Base-by-base conservation (phyloP, 1,139 yeast genomes). In the Saccharomyces pastorianus region DNA sequence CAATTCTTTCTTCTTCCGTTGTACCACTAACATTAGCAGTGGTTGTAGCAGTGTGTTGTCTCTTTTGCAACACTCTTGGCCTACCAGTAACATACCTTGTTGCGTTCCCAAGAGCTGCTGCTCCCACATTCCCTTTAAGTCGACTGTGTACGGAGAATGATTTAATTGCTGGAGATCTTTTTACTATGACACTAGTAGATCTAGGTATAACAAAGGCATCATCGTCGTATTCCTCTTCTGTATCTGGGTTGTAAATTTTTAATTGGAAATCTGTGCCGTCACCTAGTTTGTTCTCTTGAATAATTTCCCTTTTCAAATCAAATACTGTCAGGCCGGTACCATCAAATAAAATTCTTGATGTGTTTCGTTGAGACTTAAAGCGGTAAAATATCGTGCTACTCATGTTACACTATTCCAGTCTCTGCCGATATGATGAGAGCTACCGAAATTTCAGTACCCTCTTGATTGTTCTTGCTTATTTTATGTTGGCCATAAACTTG, bases 241-340 rank as follows among this genome's bases (percentile, higher is more conserved):
- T 76, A 62, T 90, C 96, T 11, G 89, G 86, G 64, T 85, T 88
- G 66, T 81, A 87, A 41, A 95, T 69, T 53, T 80, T 73, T 51
- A 93, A 73, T 67, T 88, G 95, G 65, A 91, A 89, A 66, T 89
- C 96, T 4, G 85, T 80, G 0, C 96, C 95, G 55, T 84, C 83
- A 3, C 93, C 91, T 25, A 93, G 74, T 64, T 84, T 88, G 71
- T 91, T 93, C 51, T 85, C 89, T 31, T 78, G 71, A 51, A 95
- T 85, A 55, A 93, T 90, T 64, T 93, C 98, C 60, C 93, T 82
- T 71, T 95, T 95, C 59, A 93, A 75, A 68, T 93, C 99, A 73
- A 91, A 93, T 11, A 91, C 96, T 9, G 96, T 88, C 53, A 95
- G 83, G 34, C 98, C 97, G 0, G 98, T 91, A 29, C 99, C 99